Conservation (phyloP, 108 stramenopile species). For the Epithemia pelagica region DNA sequence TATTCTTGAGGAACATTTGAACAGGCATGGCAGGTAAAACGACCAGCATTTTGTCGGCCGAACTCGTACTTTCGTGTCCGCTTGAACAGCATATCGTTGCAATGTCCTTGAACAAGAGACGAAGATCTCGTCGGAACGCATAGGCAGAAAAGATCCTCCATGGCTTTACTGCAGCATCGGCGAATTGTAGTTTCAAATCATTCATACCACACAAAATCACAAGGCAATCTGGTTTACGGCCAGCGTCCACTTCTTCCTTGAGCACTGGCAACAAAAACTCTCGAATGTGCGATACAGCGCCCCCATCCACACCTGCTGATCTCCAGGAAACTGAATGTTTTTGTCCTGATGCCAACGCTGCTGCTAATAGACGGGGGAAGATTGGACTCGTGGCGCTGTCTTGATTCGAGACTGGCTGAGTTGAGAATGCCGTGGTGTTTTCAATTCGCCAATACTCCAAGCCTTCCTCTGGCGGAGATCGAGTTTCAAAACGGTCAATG, state of each 20-base stretch:
- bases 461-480: not conserved
- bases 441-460: conserved; percentile 7
- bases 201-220: conserved; percentile 60
- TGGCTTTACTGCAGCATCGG: conserved; percentile 22
- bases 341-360: conserved; percentile 36
- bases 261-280: conserved; percentile 43
- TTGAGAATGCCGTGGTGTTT: not conserved
- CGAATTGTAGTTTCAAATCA: conserved; percentile 48
- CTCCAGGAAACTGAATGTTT: conserved; percentile 41
- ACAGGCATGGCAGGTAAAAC: conserved; percentile 51
- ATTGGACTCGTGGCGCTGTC: conserved; percentile 26
- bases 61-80: conserved; percentile 43
- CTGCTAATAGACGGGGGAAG: conserved; percentile 51
- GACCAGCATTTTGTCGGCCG: conserved; percentile 13
- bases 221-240: conserved; percentile 42
- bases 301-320: conserved; percentile 71
- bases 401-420: not conserved
- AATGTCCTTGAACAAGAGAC: conserved; percentile 37
- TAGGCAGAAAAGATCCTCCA: conserved; percentile 7
- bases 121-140: conserved; percentile 36
- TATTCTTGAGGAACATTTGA: conserved; percentile 57
- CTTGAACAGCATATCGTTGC: no score
- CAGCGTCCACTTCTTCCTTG: conserved; percentile 32
- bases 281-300: conserved; percentile 39
- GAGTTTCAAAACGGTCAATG: conserved; percentile 41